Base-by-base conservation (phyloP, 2,329 filamentous ascomycete genomes). In the Trichoderma cornu-damae region DNA sequence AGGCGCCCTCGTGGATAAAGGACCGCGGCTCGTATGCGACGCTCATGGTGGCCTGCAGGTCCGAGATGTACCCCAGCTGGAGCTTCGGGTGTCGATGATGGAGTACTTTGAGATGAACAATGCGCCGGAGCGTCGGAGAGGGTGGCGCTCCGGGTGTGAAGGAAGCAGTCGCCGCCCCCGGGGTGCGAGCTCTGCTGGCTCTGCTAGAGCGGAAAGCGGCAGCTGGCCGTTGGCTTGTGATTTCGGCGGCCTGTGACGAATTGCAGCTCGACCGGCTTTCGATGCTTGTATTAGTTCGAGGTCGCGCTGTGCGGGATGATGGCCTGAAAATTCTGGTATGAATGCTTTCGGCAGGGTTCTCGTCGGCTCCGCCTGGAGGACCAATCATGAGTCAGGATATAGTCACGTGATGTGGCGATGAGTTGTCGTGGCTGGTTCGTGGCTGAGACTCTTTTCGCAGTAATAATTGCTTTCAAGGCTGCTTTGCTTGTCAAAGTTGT, bases 1-100 rank as follows among this genome's bases (percentile, higher is more conserved):
- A 81, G 18, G 70, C 67, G 54, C 75, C 77, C 52, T 78, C 75
- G 55, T 79, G 73, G 37, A 79, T 72, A 60, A 80, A 78, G 62
- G 69, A 73, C 59, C 78, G 71, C 22, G 75, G 69, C 62, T 82
- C 78, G 65, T 78, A 82, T 38, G 77, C 78, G 63, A 82, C 77
- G 61, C 74, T 78, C 78, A 81, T 80, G 48, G 64, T 73, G 67
- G 57, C 62, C 52, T 57, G 59, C 16, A 47, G 22, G 30, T 53
- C 34, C 6, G 56, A 58, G 24, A 42, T 58, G 20, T 49, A 43
- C 30, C 56, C 49, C 14, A 46, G 40, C 11, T 26, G 30, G 24
- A 35, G 54, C 20, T 44, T 53, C 24, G 46, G 32, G 34, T 56
- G 50, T 16, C 58, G 61, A 59, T 55, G 54, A 52, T 22, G 52